Conservation (phyloP, 2,329 filamentous ascomycete genomes). For the Stemphylium lycopersici region DNA sequence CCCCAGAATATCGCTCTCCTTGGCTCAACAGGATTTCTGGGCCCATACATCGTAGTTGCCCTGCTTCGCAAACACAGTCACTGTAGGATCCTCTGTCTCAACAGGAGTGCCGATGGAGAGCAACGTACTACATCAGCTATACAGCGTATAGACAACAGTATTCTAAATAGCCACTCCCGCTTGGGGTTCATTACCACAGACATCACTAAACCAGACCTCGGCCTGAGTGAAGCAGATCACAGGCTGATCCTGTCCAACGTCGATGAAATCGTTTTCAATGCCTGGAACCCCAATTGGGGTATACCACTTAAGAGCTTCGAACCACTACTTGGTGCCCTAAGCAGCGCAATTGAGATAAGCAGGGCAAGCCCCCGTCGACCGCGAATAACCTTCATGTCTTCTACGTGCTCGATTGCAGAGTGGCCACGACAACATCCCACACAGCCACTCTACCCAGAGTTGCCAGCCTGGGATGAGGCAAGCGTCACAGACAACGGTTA, state of each 20-base stretch:
- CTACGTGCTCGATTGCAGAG: not conserved
- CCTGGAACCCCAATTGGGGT: constrained; percentile 62
- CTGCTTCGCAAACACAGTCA: constrained; percentile 11
- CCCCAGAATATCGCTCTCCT: constrained; percentile 7
- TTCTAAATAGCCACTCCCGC: not conserved
- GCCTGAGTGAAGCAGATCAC: not conserved
- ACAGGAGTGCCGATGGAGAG: constrained; percentile 11
- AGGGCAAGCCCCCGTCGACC: not conserved
- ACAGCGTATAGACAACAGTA: not conserved
- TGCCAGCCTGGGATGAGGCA: not conserved
- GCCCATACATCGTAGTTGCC: constrained; percentile 12
- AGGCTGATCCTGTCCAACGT: constrained; percentile 23
- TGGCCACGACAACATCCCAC: not conserved
- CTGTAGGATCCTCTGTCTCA: constrained; percentile 21
- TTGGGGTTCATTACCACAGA: constrained; percentile 9
- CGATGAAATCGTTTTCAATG: constrained; percentile 56
- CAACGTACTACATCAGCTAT: constrained; percentile 7
- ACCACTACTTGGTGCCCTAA: not conserved
- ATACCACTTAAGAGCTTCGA: constrained; percentile 6
- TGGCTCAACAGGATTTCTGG: constrained; percentile 24
- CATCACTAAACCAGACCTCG: constrained; percentile 37
- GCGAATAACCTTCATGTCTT: not conserved
- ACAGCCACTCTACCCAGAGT: not conserved
- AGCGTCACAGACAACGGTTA: not conserved
- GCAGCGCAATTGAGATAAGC: not conserved